These are phyloP conservation scores for Amyloporia xantha DNA, from an alignment of 768 basidiomycete genomes.

Conservation along the genomic window DNA sequence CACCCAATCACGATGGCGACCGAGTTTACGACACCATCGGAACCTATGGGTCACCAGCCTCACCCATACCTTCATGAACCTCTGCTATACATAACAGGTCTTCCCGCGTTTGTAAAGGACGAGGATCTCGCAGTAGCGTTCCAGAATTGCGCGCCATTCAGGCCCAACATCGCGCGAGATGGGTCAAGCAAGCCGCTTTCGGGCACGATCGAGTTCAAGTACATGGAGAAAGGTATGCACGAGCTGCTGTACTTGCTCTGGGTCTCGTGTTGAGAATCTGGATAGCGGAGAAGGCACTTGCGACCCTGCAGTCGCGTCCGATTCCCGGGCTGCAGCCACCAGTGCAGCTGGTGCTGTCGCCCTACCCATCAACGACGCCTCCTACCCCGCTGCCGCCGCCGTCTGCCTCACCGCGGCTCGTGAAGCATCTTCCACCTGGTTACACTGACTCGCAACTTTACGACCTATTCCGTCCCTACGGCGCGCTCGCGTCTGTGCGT, in stretches of 20 bases:
- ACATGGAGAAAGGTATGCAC: constrained; percentile 65
- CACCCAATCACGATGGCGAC: constrained; percentile 20
- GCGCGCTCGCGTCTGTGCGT: constrained; percentile 74
- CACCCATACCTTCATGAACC: constrained; percentile 87
- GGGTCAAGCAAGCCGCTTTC: constrained; percentile 42
- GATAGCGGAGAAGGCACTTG: constrained; percentile 82
- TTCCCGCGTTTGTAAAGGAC: constrained; percentile 69
- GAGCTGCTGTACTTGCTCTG: not conserved
- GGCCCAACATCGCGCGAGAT: constrained; percentile 70
- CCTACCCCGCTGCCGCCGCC: constrained; percentile 72
- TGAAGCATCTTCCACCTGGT: constrained; percentile 73
- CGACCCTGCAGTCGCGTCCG: constrained; percentile 72
- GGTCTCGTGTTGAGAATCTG: constrained; percentile 1
- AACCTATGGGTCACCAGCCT: constrained; percentile 30
- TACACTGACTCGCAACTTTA: constrained; percentile 72
- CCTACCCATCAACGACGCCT: constrained; percentile 75
- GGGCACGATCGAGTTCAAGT: constrained; percentile 82
- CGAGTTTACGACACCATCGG: constrained; percentile 16
- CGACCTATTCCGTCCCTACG: constrained; percentile 79
- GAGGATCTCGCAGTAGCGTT: constrained; percentile 72
- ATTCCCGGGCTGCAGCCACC: constrained; percentile 56
- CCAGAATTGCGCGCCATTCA: constrained; percentile 71
- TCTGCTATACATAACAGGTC: constrained; percentile 70
- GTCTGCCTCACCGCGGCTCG: constrained; percentile 68
- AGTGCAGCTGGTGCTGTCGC: constrained; percentile 64